phyloP scores from a whole-genome alignment of 139 green algal species.

The Chlamydomonas eustigma region DNA sequence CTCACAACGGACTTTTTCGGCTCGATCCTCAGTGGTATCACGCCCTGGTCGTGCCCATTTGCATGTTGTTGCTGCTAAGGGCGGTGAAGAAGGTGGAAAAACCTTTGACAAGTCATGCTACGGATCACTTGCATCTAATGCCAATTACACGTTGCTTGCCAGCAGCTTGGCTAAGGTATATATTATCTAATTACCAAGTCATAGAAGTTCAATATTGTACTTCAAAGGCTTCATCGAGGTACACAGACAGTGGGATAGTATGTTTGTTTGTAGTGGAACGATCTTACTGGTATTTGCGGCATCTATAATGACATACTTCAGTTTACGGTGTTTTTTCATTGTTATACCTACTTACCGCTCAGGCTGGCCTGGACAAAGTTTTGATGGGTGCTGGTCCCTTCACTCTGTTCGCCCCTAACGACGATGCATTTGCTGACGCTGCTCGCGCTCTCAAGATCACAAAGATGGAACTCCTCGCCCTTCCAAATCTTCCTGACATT shows the following conservation, averaged over 20 bases:
- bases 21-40: not conserved
- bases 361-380: slow-evolving; percentile 13
- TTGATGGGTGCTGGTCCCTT: slow-evolving; percentile 13
- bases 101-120: slow-evolving; percentile 5
- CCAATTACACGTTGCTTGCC: slow-evolving; percentile 5
- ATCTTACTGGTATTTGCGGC: too few relatives aligned
- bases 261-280: too few relatives aligned
- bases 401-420: slow-evolving; percentile 18
- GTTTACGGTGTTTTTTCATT: too few relatives aligned
- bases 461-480: slow-evolving; percentile 10
- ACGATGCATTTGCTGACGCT: slow-evolving; percentile 11
- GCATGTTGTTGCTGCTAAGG: slow-evolving; percentile 13
- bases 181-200: not conserved
- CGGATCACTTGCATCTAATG: not conserved
- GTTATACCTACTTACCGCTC: not conserved
- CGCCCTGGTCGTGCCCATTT: not conserved
- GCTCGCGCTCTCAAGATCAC: not conserved
- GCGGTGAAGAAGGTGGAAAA: slow-evolving; percentile 14
- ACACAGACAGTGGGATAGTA: too few relatives aligned
- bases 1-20: not conserved
- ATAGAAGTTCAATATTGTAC: too few relatives aligned
- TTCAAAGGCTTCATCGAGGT: too few relatives aligned
- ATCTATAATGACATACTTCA: too few relatives aligned
- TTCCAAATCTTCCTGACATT: slow-evolving; percentile 8
- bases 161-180: not conserved